phyloP scores from a whole-genome alignment of 495 filamentous ascomycete genomes.

The Talaromyces liani region DNA sequence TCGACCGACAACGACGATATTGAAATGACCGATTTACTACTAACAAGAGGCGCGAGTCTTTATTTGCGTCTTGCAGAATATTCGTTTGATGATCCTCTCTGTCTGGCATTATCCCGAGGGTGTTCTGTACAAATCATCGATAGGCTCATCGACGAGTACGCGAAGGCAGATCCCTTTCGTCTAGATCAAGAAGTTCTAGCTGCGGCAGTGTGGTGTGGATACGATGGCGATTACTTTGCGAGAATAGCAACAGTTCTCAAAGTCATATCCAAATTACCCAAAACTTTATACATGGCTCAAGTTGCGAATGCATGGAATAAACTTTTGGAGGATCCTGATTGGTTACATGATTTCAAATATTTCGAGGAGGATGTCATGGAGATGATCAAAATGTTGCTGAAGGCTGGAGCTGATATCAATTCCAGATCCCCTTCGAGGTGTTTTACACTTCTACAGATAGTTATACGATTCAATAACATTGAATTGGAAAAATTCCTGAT shows the following conservation, averaged over 20 bases:
- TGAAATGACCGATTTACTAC: background rate
- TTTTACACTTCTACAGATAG: conserved; percentile 20
- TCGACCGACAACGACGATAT: background rate
- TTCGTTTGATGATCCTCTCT: background rate
- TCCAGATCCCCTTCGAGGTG: conserved; percentile 8
- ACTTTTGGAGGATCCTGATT: background rate
- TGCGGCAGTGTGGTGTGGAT: background rate
- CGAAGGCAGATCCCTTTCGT: background rate
- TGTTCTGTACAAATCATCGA: background rate
- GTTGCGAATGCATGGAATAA: background rate
- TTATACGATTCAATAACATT: conserved; percentile 14
- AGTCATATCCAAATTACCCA: background rate
- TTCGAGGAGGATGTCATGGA: no score
- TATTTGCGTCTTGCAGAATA: background rate
- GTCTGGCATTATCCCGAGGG: background rate
- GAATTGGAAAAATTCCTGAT: conserved; percentile 11
- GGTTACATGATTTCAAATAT: background rate
- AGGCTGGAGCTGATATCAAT: conserved; percentile 20
- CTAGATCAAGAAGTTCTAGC: background rate
- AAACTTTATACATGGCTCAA: background rate
- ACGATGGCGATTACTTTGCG: background rate
- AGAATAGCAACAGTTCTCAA: background rate
- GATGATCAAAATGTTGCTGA: background rate
- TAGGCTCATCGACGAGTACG: background rate
- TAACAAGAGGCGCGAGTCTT: background rate